Conservation (phyloP, 371 early-diverging fungal genomes). For the Basidiobolus meristosporus region DNA sequence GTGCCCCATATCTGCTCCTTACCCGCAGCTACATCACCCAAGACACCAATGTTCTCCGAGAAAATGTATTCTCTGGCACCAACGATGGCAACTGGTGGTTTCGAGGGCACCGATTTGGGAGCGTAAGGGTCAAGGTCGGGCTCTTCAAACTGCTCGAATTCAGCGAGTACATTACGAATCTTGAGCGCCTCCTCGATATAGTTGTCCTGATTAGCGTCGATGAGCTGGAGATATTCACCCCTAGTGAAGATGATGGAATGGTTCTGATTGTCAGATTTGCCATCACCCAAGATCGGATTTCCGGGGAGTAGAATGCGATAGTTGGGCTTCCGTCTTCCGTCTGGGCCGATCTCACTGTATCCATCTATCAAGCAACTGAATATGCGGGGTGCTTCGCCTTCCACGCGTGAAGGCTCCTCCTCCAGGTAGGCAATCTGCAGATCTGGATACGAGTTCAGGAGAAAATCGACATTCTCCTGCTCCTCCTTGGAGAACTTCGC, state of each 20-base stretch:
- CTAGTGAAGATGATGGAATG: constrained; percentile 68
- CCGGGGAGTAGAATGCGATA: constrained; percentile 70
- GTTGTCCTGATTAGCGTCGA: constrained; percentile 88
- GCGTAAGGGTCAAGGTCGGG: constrained; percentile 10
- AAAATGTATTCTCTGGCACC: constrained; percentile 84
- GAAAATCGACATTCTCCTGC: constrained; percentile 54
- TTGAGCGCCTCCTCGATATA: constrained; percentile 79
- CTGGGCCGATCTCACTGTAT: constrained; percentile 28
- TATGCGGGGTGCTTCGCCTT: constrained; percentile 22
- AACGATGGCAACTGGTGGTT: constrained; percentile 69
- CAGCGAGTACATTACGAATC: constrained; percentile 66
- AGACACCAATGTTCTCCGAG: constrained; percentile 69
- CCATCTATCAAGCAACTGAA: constrained; percentile 66
- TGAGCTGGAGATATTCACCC: constrained; percentile 66
- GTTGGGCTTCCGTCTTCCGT: constrained; percentile 50
- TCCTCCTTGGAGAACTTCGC: constrained; percentile 55
- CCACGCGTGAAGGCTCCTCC: constrained; percentile 26
- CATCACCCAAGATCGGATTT: constrained; percentile 76
- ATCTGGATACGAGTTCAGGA: constrained; percentile 57
- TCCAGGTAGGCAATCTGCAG: constrained; percentile 72
- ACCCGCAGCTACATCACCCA: constrained; percentile 82
- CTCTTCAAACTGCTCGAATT: constrained; percentile 60
- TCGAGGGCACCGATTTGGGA: constrained; percentile 4
- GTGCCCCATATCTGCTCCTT: constrained; percentile 85
- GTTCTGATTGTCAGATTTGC: constrained; percentile 84